Base-by-base conservation (phyloP, 176 grass and related monocot species). In the Phragmites australis region DNA sequence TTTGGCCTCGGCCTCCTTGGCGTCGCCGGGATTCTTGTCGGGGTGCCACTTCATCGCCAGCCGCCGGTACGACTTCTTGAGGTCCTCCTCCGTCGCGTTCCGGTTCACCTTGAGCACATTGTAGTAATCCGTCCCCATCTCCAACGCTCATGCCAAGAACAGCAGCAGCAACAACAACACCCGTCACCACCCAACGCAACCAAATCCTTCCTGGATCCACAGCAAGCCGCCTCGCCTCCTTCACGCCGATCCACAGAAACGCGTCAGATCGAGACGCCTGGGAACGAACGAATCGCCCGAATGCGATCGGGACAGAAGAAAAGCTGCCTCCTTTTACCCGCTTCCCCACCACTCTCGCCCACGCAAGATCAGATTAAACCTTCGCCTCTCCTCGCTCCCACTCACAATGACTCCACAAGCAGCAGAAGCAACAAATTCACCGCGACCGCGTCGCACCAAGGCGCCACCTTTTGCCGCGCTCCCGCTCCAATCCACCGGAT, bases 11-110 rank as follows among this genome's bases (percentile, higher is more conserved):
- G 95, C 90, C 55, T 92, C 85, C 63, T 83, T 84, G 77, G 82
- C 83, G 42, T 97, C 90, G 42, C 87, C 79, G 39, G 88, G 86
- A 83, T 97, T 97, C 83, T 97, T 97, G 73, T 97, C 93, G 14
- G 90, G 93, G 75, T 97, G 93, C 90, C 90, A 97, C 71, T 82
- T 90, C 93, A 97, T 97, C 18, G 88, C 93, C 60, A 97, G 46
- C 81, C 90, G 75, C 61, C 88, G 81, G 65, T 97, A 97, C 31
- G 93, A 72, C 72, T 93, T 97, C 85, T 97, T 97, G 53, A 97
- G 90, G 76, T 88, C 88, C 2, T 97, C 93, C 80, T 93, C 90
- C 55, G 88, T 97, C 22, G 88, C 93, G 82, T 81, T 79, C 65
- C 93, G 88, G 75, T 91, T 88, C 54, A 97, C 90, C 88, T 91